These are phyloP conservation scores for Sugiyamaella novakii DNA, from an alignment of 1,139 yeast species.

Conservation along the genomic window DNA sequence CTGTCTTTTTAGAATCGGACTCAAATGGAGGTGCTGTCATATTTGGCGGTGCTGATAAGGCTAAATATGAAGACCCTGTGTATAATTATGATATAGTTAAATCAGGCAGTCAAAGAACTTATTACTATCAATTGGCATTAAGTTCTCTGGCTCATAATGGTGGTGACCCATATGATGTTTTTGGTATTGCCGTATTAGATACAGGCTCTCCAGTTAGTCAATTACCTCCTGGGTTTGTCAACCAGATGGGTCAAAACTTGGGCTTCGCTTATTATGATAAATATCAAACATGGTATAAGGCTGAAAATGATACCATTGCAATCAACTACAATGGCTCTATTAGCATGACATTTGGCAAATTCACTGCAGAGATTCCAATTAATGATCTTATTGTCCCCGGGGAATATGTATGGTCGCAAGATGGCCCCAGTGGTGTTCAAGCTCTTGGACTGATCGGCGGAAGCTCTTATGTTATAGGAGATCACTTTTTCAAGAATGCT, in stretches of 20 bases:
- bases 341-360: conserved; percentile 35
- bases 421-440: conserved; percentile 37
- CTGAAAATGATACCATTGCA: conserved; percentile 23
- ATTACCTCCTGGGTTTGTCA: conserved; percentile 39
- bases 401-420: conserved; percentile 39
- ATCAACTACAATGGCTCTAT: conserved; percentile 25
- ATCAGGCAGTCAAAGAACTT: conserved; percentile 19
- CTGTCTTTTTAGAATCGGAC: conserved; percentile 44
- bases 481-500: conserved; percentile 66
- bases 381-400: conserved; percentile 39
- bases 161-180: conserved; percentile 33
- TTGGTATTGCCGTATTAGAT: conserved; percentile 53
- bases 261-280: conserved; percentile 32
- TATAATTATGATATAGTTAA: conserved; percentile 33
- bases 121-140: conserved; percentile 34
- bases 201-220: conserved; percentile 46
- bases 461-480: conserved; percentile 57
- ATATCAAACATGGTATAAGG: conserved; percentile 37
- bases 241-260: conserved; percentile 33
- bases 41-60: conserved; percentile 46
- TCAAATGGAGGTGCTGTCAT: conserved; percentile 45
- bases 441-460: conserved; percentile 40
- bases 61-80: conserved; percentile 44
- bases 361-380: conserved; percentile 34
- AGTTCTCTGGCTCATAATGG: conserved; percentile 29